Conservation (phyloP, 2,329 filamentous ascomycete genomes). For the Paecilomyces variotii region DNA sequence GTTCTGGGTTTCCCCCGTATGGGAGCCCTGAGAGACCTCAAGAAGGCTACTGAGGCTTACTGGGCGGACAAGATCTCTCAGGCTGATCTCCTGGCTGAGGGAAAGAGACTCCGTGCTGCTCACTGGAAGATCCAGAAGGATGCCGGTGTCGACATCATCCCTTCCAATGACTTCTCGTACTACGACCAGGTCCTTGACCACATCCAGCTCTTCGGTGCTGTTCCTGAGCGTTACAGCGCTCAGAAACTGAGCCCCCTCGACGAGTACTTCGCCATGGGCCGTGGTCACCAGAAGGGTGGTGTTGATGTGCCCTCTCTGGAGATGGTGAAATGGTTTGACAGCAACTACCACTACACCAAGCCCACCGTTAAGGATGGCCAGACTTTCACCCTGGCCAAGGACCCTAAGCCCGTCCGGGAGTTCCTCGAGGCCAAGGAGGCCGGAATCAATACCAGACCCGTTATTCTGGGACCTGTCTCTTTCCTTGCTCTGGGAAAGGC, state of each 20-base stretch:
- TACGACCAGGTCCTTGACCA: conserved; percentile 98
- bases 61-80: conserved; percentile 94
- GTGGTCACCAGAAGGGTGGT: conserved; percentile 75
- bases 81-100: conserved; percentile 83
- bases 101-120: conserved; percentile 88
- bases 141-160: conserved; percentile 93
- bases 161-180: conserved; percentile 98
- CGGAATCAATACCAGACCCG: conserved; percentile 84
- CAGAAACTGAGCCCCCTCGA: conserved; percentile 81
- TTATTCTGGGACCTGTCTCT: conserved; percentile 90
- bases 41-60: conserved; percentile 99
- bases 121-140: conserved; percentile 99
- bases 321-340: conserved; percentile 99
- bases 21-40: conserved; percentile 96
- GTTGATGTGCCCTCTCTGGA: conserved; percentile 44
- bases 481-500: conserved; percentile 98
- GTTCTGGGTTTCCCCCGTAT: conserved; percentile 98
- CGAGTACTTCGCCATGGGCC: conserved; percentile 99
- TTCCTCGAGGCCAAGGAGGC: conserved; percentile 98
- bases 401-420: conserved; percentile 89
- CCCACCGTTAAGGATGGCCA: conserved; percentile 95
- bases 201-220: conserved; percentile 93
- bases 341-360: conserved; percentile 99
- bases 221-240: conserved; percentile 88
- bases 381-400: conserved; percentile 78